phyloP scores from a whole-genome alignment of 78 protist genomes.

The Dictyostelium intermedium region DNA sequence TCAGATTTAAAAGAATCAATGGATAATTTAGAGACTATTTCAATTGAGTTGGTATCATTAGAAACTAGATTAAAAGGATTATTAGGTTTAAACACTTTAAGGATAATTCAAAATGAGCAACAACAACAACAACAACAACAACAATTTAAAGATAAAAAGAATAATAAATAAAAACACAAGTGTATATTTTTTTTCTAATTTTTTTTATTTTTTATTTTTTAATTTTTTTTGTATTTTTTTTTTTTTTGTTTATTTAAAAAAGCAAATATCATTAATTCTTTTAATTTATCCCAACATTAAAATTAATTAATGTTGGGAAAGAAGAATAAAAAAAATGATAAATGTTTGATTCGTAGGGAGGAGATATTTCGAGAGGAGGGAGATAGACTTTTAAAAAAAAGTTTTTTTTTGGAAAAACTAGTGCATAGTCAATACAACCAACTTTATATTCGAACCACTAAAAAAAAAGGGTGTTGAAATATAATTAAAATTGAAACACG shows the following conservation, averaged over 20 bases:
- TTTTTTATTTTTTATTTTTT: background rate
- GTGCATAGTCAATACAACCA: background rate
- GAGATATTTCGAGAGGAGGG: background rate
- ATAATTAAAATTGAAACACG: background rate
- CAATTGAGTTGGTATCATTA: background rate
- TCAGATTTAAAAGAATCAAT: background rate
- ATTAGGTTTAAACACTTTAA: background rate
- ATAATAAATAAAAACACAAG: background rate
- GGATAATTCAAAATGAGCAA: background rate
- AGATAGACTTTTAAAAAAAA: background rate
- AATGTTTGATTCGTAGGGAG: background rate
- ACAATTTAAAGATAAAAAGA: background rate
- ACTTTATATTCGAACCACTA: background rate
- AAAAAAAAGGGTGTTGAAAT: background rate
- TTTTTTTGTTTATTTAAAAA: background rate
- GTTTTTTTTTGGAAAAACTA: no score
- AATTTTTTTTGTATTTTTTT: background rate
- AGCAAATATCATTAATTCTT: background rate
- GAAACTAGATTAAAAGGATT: conserved; percentile 36
- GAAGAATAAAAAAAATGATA: background rate
- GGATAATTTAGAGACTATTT: background rate
- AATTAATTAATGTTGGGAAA: conserved; percentile 1
- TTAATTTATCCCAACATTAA: background rate
- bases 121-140: background rate
- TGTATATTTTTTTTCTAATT: background rate